Evolutionary conservation across 768 basidiomycete species (phyloP), one percentile per base, ranked within the genome.

Genomic region (Macrolepiota dolichaula): DNA sequence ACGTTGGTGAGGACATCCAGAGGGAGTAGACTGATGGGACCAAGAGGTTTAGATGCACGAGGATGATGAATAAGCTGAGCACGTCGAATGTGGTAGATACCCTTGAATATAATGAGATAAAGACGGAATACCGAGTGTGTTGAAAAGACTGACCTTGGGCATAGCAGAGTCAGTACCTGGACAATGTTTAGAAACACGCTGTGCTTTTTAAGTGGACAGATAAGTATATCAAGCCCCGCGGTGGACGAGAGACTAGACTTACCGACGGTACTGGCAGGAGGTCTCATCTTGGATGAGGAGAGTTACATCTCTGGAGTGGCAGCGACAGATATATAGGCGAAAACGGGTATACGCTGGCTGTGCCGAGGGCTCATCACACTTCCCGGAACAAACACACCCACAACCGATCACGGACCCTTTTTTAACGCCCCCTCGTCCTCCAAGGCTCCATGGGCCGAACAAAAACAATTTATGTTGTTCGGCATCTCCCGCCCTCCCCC

Each of bases 331-430:
- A 29, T 19, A 57, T 49, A 57, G 29, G 35, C 32, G 22, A 22
- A 32, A n/a, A n/a, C n/a, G n/a, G 4, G 6, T 46, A 22, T 57
- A 22, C 17, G 42, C 47, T 57, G 47, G 46, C 55, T 51, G 47
- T 57, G 56, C 56, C 56, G 56, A 49, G 56, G 56, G 27, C n/a
- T 35, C 15, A 24, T 49, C 29, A 22, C n/a, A n/a, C n/a, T 12
- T 19, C 19, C 44, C 55, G 49, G 37, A 40, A 37, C 36, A n/a
- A 19, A 19, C n/a, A 24, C 27, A 25, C 2, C 35, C n/a, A 7
- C 2, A 29, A 15, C 58, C 58, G 58, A 59, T 59, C 57, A 59
- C 58, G 51, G 42, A 60, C 49, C 46, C 54, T 55, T 49, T 57
- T 29, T 11, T 5, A 29, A 19, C n/a, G 29, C 10, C 56, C 22